A percentile compares a stretch with the other conserved stretches of the same genome.
Evolutionary conservation across 2,329 filamentous ascomycete species (phyloP).

Genomic region (Penicillium palitans): DNA sequence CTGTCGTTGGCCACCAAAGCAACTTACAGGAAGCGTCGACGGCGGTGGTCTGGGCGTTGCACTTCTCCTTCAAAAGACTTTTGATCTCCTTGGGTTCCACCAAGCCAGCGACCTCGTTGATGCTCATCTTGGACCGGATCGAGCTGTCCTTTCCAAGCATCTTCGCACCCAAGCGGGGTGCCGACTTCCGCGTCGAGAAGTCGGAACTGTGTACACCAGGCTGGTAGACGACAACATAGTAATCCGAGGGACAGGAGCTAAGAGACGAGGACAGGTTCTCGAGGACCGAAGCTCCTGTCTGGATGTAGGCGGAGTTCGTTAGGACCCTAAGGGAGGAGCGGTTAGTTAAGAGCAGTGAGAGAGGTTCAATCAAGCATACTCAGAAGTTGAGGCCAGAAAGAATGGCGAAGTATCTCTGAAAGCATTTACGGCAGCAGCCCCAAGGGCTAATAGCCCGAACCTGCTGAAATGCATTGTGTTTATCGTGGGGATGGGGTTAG

Average conservation of each 20-base stretch:
- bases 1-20: conserved; percentile 6
- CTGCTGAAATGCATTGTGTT: conserved; percentile 45
- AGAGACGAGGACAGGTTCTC: conserved; percentile 52
- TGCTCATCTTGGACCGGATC: conserved; percentile 53
- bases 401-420: conserved; percentile 89
- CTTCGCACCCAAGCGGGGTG: conserved; percentile 57
- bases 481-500: conserved; percentile 21
- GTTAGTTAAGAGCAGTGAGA: conserved; percentile 28
- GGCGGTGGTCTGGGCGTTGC: conserved; percentile 46
- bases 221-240: conserved; percentile 77
- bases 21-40: conserved; percentile 48
- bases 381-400: conserved; percentile 78
- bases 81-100: conserved; percentile 48
- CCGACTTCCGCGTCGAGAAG: conserved; percentile 56
- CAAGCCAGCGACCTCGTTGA: conserved; percentile 56
- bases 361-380: conserved; percentile 57
- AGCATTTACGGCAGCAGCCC: conserved; percentile 63
- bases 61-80: conserved; percentile 48
- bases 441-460: conserved; percentile 51
- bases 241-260: conserved; percentile 67
- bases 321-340: conserved; percentile 36
- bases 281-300: conserved; percentile 46
- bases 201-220: conserved; percentile 71
- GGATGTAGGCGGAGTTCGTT: conserved; percentile 44
- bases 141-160: conserved; percentile 51